A percentile compares a stretch with the other conserved stretches of the same genome.
Conservation (phyloP, 2,329 filamentous ascomycete species). For the Aspergillus glaucus region DNA sequence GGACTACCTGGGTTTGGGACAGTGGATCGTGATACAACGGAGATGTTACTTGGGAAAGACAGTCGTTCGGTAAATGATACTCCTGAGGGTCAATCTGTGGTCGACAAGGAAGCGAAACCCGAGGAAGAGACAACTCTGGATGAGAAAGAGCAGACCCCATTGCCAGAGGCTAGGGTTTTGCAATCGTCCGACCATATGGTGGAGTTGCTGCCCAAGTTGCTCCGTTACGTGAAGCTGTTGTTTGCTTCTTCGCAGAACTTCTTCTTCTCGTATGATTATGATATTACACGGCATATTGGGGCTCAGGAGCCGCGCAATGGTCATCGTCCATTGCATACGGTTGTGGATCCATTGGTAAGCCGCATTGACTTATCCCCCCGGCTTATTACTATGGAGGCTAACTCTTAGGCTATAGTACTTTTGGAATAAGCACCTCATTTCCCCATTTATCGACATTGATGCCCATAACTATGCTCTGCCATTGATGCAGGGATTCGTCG, state of each 20-base stretch:
- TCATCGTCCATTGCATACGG: constrained; percentile 60
- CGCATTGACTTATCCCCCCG: background rate
- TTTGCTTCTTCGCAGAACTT: constrained; percentile 75
- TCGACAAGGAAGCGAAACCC: constrained; percentile 4
- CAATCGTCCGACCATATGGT: constrained; percentile 37
- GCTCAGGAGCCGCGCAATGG: constrained; percentile 34
- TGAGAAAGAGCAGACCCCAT: background rate
- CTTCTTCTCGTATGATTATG: constrained; percentile 91
- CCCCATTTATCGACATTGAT: constrained; percentile 67
- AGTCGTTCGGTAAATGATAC: background rate
- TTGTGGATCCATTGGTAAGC: constrained; percentile 61
- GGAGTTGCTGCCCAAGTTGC: constrained; percentile 70
- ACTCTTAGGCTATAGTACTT: constrained; percentile 55
- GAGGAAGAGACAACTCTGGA: no score
- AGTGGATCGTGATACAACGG: constrained; percentile 45
- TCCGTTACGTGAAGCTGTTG: constrained; percentile 76
- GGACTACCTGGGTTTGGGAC: constrained; percentile 65
- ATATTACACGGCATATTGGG: constrained; percentile 66
- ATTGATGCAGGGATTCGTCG: constrained; percentile 89
- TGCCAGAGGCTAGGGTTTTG: background rate
- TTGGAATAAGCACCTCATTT: constrained; percentile 76
- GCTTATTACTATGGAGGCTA: background rate
- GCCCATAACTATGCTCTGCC: constrained; percentile 69
- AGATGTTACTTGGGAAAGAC: constrained; percentile 15
- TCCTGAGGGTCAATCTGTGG: background rate